Evolutionary conservation across 2,329 filamentous ascomycete species (phyloP), one percentile per base, ranked within the genome.

Genomic region (Aspergillus tamarii): DNA sequence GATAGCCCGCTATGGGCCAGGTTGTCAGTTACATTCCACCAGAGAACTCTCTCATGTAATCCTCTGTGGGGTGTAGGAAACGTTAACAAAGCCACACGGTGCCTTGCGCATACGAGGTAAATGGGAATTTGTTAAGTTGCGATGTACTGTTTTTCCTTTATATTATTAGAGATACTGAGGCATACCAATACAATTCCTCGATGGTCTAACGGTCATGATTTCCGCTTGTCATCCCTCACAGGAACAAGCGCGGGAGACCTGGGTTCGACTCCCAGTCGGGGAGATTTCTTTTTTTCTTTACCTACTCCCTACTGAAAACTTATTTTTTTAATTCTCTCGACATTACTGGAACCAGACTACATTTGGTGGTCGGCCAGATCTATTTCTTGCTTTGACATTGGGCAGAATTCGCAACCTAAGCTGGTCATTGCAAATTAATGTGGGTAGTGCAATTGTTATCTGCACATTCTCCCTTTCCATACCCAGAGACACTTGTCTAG

Each of bases 191-290:
- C 10, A 45, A 45, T 7, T 81, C 67, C 62, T 64, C 62, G 57
- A 63, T 66, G 57, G 62, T 64, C 62, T 64, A 64, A 64, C 62
- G 62, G 62, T 61, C 59, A 64, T 64, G 62, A 64, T 64, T 64
- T 64, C 62, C 62, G 62, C 62, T 64, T 64, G 62, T 64, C 62
- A 64, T 56, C 48, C 45, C 30, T n/a, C 14, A 14, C 32, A 61
- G 28, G 61, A 63, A 63, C 61, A 39, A 63, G 61, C 61, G 61
- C 61, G 61, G 61, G 61, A 63, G 61, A 63, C 61, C 61, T 56
- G 61, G 61, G 61, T 63, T 63, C 61, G 61, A 62, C 61, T 62
- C 61, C 61, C 61, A 54, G 61, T 62, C 61, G 61, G 61, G 61
- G 61, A 62, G 61, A 55, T 45, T 21, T 59, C n/a, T 59, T 55